Base-by-base conservation (phyloP, 2,329 filamentous ascomycete genomes). In the Chaetomiaceae sp. region DNA sequence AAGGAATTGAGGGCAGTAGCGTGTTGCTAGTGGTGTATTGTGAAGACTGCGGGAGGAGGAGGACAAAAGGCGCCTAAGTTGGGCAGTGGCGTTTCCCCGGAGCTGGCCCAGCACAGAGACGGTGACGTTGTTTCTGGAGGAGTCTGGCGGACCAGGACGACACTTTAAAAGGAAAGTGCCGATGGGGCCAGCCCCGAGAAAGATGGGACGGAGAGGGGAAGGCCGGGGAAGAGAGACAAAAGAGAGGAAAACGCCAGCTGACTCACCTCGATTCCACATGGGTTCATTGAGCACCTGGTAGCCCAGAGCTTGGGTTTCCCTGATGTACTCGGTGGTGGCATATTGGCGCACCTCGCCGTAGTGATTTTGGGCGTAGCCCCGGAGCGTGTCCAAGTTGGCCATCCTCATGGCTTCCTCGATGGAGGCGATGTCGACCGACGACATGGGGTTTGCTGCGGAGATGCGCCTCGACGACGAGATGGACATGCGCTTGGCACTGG, bases 181-280 rank as follows among this genome's bases (percentile, higher is more conserved):
- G 14, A 35, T 35, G 26, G 47, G 9, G 22, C 22, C 22, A 24
- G 22, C 22, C 22, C 22, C 22, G 26, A 35, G 18, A 17, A 42
- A 43, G 45, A 38, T 27, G 27, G 27, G 41, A 42, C 12, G 19
- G 19, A 43, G 19, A 51, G 27, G 30, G 17, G 26, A 36, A 30
- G n/a, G 24, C 20, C 15, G 15, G 18, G 12, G 34, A 33, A 35
- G 38, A 26, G 27, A 34, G 38, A n/a, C n/a, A n/a, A 37, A 17
- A 19, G 18, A 37, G 18, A 29, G 39, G 26, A 37, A 27, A 37
- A 29, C 37, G 37, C 11, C 26, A 34, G 35, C 33, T 47, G 48
- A 63, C 66, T 61, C 67, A 81, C 79, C 79, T 71, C 81, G 82
- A 61, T 83, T 83, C 78, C 78, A 83, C 39, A 76, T 68, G 51